Conservation (phyloP, 2,329 filamentous ascomycete species). For the Karstenula rhodostoma region DNA sequence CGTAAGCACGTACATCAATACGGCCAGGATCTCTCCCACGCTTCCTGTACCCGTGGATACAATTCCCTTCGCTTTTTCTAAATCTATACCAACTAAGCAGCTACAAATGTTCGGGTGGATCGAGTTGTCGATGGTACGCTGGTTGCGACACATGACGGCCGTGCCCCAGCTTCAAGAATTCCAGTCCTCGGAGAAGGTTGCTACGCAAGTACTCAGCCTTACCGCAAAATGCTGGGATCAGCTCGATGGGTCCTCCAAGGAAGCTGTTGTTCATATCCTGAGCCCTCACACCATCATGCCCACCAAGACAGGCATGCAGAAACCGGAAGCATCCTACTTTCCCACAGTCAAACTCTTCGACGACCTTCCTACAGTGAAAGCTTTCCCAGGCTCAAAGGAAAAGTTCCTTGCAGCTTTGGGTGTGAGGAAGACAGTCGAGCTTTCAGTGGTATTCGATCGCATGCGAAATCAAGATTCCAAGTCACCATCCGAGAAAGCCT, state of each 20-base stretch:
- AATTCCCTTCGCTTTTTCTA: conserved; percentile 85
- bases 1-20: conserved; percentile 77
- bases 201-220: conserved; percentile 77
- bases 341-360: conserved; percentile 93
- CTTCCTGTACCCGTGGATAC: conserved; percentile 83
- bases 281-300: conserved; percentile 79
- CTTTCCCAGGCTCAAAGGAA: conserved; percentile 80
- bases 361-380: conserved; percentile 83
- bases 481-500: conserved; percentile 59
- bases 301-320: conserved; percentile 88
- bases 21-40: conserved; percentile 80
- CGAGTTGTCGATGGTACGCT: conserved; percentile 82
- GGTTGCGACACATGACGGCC: conserved; percentile 78
- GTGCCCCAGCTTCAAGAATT: conserved; percentile 68
- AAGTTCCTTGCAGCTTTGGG: conserved; percentile 85
- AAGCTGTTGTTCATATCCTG: conserved; percentile 70
- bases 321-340: conserved; percentile 88
- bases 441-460: conserved; percentile 91
- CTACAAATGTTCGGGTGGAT: conserved; percentile 86
- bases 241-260: conserved; percentile 72
- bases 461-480: conserved; percentile 70
- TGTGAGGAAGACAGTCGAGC: conserved; percentile 92
- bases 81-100: conserved; percentile 69
- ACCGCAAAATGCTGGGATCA: conserved; percentile 91
- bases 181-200: conserved; percentile 75